Evolutionary conservation across 768 basidiomycete species (phyloP), one percentile per base, ranked within the genome.

Genomic region (Hemileccinum rubropunctum): DNA sequence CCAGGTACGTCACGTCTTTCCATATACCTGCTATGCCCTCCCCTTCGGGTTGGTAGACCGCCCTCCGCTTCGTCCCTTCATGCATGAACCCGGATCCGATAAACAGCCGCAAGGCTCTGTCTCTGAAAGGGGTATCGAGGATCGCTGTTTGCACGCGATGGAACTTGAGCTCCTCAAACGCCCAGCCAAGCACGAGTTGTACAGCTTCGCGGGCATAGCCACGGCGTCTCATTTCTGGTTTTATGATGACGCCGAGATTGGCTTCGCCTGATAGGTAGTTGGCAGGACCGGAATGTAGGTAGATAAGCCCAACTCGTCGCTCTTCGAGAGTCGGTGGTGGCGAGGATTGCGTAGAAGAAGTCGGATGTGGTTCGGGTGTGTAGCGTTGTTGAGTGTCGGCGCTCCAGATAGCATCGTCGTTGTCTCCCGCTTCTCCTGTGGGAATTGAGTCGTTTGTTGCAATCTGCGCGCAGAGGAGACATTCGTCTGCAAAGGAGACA

Each of bases 1-100:
- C 82, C 30, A 85, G 65, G 55, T 80, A 79, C 1, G 79, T 82
- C 21, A 79, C 76, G 51, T 85, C 82, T 54, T 76, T 81, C 81
- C 80, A 85, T 40, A 73, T 66, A 2, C 58, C 46, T 2, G 70
- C 71, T 48, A 75, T 52, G 15, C 64, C 68, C n/a, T 64, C 67
- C 4, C 59, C 66, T 7, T 58, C 61, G 5, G 73, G 69, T 52
- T 75, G 75, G 58, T 64, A 77, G 47, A 81, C 77, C 0, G 79
- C 73, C 38, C 79, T 74, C 28, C 84, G 77, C 37, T 77, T 76
- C 9, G 73, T 79, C 40, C 86, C 86, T 65, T 89, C 86, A 51
- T 82, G 78, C 7, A 64, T 63, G 59, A 89, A 86, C 9, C 80
- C 79, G 47, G 51, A 46, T 1, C 65, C 61, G 8, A 79, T 74